Conservation (phyloP, 495 filamentous ascomycete species). For the Aspergillus olivimuriae region DNA sequence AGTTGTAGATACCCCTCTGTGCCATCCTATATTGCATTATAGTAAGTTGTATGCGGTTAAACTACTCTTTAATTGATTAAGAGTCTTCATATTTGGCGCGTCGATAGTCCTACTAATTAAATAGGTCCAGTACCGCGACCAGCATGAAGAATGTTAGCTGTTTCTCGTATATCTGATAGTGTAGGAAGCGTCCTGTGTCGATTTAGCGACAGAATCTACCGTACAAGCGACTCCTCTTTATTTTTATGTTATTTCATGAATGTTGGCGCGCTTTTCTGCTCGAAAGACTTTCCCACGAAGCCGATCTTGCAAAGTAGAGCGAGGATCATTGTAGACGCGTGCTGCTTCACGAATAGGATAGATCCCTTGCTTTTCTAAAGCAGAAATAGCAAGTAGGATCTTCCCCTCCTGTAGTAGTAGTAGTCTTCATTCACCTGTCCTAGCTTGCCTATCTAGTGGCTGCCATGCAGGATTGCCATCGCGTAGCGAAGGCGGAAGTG, state of each 20-base stretch:
- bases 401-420: conserved; percentile 13
- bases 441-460: too few relatives aligned
- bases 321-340: conserved; percentile 7
- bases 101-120: conserved; percentile 23
- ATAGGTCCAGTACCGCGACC: conserved; percentile 16
- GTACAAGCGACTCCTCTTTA: conserved; percentile 18
- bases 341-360: conserved; percentile 1
- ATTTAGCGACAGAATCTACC: conserved; percentile 27
- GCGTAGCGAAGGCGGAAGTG: too few relatives aligned
- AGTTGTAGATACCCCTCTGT: background rate
- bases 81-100: conserved; percentile 32
- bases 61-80: background rate
- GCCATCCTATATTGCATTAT: background rate
- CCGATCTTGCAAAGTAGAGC: conserved; percentile 13
- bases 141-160: conserved; percentile 28
- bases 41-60: background rate
- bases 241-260: conserved; percentile 17
- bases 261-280: conserved; percentile 9
- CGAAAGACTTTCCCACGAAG: conserved; percentile 7
- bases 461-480: too few relatives aligned
- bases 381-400: conserved; percentile 4
- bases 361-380: conserved; percentile 5
- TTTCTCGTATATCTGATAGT: conserved; percentile 26
- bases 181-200: conserved; percentile 1
- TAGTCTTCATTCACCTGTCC: too few relatives aligned